Base-by-base conservation (phyloP, 164 flowering plant species). In the Annona squamosa region DNA sequence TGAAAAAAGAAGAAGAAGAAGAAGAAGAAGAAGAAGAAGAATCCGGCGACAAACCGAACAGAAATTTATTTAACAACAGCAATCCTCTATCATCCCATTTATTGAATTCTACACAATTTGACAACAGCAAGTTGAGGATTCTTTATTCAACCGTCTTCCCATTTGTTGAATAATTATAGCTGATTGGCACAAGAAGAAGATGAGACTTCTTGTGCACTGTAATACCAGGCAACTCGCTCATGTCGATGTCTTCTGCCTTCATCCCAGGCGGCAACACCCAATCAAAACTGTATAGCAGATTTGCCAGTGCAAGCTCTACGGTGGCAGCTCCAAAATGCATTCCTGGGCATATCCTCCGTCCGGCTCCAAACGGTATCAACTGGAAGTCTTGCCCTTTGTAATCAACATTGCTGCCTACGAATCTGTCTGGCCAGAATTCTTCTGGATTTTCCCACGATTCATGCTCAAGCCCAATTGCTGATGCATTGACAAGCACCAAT, bases 261-360 rank as follows among this genome's bases (percentile, higher is more conserved):
- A 74, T 57, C 44, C 90, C 88, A 56, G 76, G 37, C 2, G 87
- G 88, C 70, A 86, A 37, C 56, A 78, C 73, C 88, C 89, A 86
- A 47, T 85, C 77, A 64, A 89, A 87, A 47, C 65, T 4, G 61
- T 79, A 73, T 46, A 86, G 48, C 5, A 89, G 79, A 73, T 85
- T 89, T n/a, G 88, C 86, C 1, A 81, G 61, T 0, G 70, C 74
- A 7, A 83, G 78, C 71, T 83, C 86, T 12, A 67, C 48, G 13
- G 74, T 56, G 16, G 6, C 5, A 13, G 9, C 56, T 37, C 63
- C 59, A 52, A 52, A 52, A 52, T 52, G 13, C 2, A 52, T 52
- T 7, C 59, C 59, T 9, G 59, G 59, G 13, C 59, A 52, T 9
- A 52, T 16, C 13, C 59, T 52, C 9, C 59, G 7, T 2, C 59